Percentiles rank a stretch among this genome's conserved stretches.
Evolutionary conservation across 257 asterid genomes (phyloP).

Genomic region (Nicotiana knightiana): DNA sequence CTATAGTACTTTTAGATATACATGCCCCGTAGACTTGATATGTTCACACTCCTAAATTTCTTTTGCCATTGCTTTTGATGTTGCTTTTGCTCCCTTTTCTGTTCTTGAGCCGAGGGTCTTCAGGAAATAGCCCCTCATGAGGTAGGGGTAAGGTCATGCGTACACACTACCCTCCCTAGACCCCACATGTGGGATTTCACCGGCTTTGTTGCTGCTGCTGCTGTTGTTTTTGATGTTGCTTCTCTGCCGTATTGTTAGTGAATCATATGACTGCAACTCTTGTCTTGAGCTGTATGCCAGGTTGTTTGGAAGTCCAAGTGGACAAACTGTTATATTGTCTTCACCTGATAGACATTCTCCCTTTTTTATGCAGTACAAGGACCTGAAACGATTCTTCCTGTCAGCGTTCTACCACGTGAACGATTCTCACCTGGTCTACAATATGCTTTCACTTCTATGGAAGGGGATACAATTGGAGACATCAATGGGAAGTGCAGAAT

Average conservation of each 20-base stretch:
- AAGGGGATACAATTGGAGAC: constrained; percentile 82
- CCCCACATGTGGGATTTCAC: no score
- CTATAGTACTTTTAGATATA: not conserved
- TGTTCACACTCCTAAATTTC: not conserved
- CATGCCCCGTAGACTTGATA: no score
- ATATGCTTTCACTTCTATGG: constrained; percentile 93
- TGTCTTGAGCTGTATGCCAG: not conserved
- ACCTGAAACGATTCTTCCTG: constrained; percentile 68
- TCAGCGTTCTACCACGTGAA: constrained; percentile 77
- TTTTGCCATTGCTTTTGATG: not conserved
- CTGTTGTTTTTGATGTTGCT: not conserved
- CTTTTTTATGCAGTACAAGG: constrained; percentile 62
- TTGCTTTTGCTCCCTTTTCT: not conserved
- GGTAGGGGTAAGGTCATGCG: no score
- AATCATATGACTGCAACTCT: not conserved
- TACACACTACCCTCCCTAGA: no score
- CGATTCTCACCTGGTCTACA: constrained; percentile 84
- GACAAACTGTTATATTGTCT: not conserved
- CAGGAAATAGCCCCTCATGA: no score
- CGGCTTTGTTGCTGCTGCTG: no score
- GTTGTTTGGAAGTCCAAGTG: not conserved
- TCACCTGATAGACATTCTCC: not conserved
- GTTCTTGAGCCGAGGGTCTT: no score
- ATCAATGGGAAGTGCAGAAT: constrained; percentile 74
- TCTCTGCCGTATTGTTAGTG: not conserved